Base-by-base conservation (phyloP, 176 grass and related monocot species). In the Secale cereale region DNA sequence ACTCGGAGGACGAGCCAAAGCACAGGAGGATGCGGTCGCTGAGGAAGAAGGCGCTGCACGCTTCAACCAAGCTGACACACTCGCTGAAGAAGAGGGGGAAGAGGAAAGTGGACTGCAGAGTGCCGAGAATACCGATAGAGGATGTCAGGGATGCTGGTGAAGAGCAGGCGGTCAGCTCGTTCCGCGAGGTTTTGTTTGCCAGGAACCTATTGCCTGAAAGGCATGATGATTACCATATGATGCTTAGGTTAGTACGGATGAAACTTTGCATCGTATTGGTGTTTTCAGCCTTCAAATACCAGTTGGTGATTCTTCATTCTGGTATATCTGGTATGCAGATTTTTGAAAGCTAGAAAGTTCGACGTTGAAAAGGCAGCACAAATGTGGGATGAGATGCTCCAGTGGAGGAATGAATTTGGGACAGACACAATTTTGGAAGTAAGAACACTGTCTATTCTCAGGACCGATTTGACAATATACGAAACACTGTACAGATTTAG, bases 61-160 rank as follows among this genome's bases (percentile, higher is more conserved):
- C 97, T 12, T 99, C 97, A 0, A 94, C 91, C 30, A 96, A 80
- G 68, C 43, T 96, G 22, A 92, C 97, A 10, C 97, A 94, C 82
- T 96, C 97, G 0, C 88, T 99, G n/a, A 99, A 99, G 90, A 99
- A 96, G 86, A 87, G 97, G 84, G 92, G 91, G 31, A 99, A 95
- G 86, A 90, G 94, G 81, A 94, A 92, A 82, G 92, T 92, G 33
- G 90, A 92, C 76, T 89, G 86, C 80, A 94, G 91, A 78, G 80
- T 92, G 59, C 88, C 90, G 10, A 87, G 89, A 12, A 85, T 96
- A 81, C 59, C 91, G 0, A 99, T 96, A 81, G 97, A 99, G 85
- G 97, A 99, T 68, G 76, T 96, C 28, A 94, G 97, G 61, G 94
- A 96, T 26, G 97, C 97, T 2, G 92, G 94, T 78, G 97, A 99